These are phyloP conservation scores for Fusarium scirpi DNA, from an alignment of 2,329 filamentous ascomycete species.

Conservation along the genomic window DNA sequence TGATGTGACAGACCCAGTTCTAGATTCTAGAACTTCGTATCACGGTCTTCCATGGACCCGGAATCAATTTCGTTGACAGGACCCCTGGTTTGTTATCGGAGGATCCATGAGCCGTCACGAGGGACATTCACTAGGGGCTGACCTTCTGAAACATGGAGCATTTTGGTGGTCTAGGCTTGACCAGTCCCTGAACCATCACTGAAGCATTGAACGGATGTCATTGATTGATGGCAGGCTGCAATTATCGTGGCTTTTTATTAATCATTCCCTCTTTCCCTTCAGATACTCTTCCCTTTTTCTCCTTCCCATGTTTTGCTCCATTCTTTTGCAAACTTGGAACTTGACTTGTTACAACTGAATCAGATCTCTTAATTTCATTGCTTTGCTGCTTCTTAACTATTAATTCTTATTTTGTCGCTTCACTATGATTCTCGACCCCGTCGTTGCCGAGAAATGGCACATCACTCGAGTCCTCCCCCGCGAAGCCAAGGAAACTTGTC, in stretches of 20 bases:
- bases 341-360: constrained; percentile 1
- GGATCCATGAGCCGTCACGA: constrained; percentile 10
- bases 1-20: constrained; percentile 17
- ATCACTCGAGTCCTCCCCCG: constrained; percentile 39
- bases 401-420: constrained; percentile 11
- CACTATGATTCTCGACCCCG: constrained; percentile 32
- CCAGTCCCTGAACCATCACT: neutral
- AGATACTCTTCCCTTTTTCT: neutral
- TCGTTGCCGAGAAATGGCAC: constrained; percentile 15
- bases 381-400: neutral
- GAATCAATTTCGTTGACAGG: constrained; percentile 24
- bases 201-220: neutral
- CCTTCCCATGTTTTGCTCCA: constrained; percentile 4
- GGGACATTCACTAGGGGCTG: constrained; percentile 20
- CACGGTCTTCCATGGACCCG: constrained; percentile 2
- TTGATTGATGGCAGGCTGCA: neutral
- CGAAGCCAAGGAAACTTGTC: constrained; percentile 37
- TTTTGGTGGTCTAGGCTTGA: constrained; percentile 9
- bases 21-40: constrained; percentile 32
- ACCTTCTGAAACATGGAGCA: constrained; percentile 43
- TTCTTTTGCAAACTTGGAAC: constrained; percentile 8
- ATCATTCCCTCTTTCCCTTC: constrained; percentile 1
- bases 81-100: constrained; percentile 13
- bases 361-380: constrained; percentile 4
- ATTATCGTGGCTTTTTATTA: constrained; percentile 21